Evolutionary conservation across 768 basidiomycete species (phyloP).

Genomic region (Hypsizygus marmoreus): DNA sequence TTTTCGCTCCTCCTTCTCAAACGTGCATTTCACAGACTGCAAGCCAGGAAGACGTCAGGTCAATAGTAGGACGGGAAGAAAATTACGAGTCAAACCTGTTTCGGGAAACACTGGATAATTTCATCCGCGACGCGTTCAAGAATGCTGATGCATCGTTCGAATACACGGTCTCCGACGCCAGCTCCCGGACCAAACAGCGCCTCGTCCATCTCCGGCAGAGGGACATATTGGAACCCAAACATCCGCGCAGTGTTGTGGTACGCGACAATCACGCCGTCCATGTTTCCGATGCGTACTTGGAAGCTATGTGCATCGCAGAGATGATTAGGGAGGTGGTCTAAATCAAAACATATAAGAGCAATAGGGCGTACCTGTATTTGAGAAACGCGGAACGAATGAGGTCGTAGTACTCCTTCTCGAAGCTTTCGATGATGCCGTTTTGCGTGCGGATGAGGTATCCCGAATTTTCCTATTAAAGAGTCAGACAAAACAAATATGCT

Average conservation of each 20-base stretch:
- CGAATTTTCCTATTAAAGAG: constrained; percentile 62
- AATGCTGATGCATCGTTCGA: constrained; percentile 69
- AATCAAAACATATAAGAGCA: too few relatives aligned
- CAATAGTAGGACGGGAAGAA: constrained; percentile 1
- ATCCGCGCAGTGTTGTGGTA: constrained; percentile 86
- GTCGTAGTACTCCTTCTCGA: constrained; percentile 94
- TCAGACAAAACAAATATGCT: not conserved
- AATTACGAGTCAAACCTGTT: constrained; percentile 57
- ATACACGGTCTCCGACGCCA: constrained; percentile 71
- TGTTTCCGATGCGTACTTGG: constrained; percentile 94
- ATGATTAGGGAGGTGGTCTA: too few relatives aligned
- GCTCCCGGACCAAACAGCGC: constrained; percentile 63
- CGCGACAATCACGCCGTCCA: constrained; percentile 92
- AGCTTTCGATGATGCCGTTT: constrained; percentile 71
- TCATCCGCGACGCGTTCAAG: constrained; percentile 69
- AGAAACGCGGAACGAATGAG: constrained; percentile 92
- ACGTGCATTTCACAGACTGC: constrained; percentile 62
- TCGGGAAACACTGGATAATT: constrained; percentile 60
- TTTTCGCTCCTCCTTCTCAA: constrained; percentile 52
- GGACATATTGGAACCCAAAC: constrained; percentile 93
- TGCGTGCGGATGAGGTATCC: constrained; percentile 72
- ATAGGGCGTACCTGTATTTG: constrained; percentile 71
- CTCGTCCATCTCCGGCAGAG: constrained; percentile 85
- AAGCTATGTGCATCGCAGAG: constrained; percentile 50
- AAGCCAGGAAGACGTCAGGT: not conserved